Evolutionary conservation across 2,329 filamentous ascomycete genomes (phyloP), one percentile per base, ranked within the genome.

Genomic region (Penicillium psychrosexuale): DNA sequence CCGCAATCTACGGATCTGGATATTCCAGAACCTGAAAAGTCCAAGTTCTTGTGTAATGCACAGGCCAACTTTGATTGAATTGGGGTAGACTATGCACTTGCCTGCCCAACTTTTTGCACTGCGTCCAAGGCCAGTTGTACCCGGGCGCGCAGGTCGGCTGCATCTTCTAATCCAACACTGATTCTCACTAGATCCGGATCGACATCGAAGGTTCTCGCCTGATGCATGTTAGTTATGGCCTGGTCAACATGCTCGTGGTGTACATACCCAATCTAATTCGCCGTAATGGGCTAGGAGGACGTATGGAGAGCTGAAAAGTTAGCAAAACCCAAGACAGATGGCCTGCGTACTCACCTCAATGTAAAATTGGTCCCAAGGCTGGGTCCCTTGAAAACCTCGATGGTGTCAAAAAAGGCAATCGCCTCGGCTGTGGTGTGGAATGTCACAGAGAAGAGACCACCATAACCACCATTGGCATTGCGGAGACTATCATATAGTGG

Each of bases 301-400:
- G 71, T 96, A 99, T 0, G 94, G 94, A 46, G 88, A 96, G 54
- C 88, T 82, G 56, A n/a, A 50, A 37, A 33, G 46, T 65, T 51
- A 66, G 55, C 51, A 46, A 53, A 40, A 51, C 28, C 44, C 24
- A 36, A 39, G 5, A 47, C 12, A 39, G n/a, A 15, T 13, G 17
- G 34, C 34, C 34, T n/a, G 40, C 42, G 22, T 28, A 62, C 68
- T 61, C 55, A 80, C 79, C 77, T 88, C 36, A 99, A 78, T 0
- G 94, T 97, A 71, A 99, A 99, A 73, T 99, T 99, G 0, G 94
- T 97, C 2, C 94, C 94, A 47, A 99, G 78, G 73, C 91, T 97
- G 0, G 94, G 94, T 0, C 94, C 94, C 73, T 99, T 99, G 37
- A 91, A 86, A 1, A 91, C 94, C 59, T 95, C 85, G 15, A 99